Conservation (phyloP, 805 yeast species). For the Saturnispora silvae region DNA sequence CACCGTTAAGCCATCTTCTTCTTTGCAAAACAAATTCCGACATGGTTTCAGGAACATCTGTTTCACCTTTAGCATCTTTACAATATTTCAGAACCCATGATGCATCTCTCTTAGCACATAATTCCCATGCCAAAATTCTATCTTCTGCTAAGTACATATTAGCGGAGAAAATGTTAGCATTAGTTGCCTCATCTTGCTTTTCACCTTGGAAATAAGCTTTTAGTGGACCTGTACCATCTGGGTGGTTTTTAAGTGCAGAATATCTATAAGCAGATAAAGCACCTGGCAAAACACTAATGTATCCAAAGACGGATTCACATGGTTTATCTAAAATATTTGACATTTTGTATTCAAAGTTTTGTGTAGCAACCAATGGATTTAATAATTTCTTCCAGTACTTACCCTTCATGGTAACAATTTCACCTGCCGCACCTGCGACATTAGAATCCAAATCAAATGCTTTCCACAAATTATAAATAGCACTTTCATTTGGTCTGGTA, state of each 20-base stretch:
- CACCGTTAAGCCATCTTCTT: constrained; percentile 97
- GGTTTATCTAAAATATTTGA: constrained; percentile 96
- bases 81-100: constrained; percentile 90
- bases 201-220: constrained; percentile 88
- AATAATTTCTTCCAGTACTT: constrained; percentile 69
- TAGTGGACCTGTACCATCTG: constrained; percentile 88
- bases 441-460: constrained; percentile 93
- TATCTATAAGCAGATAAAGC: constrained; percentile 92
- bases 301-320: constrained; percentile 84
- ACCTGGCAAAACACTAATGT: constrained; percentile 89
- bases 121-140: constrained; percentile 92
- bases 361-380: constrained; percentile 92
- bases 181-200: constrained; percentile 23
- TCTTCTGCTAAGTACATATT: constrained; percentile 97
- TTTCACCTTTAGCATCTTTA: constrained; percentile 87
- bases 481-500: constrained; percentile 81
- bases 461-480: constrained; percentile 92
- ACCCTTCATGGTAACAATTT: constrained; percentile 91
- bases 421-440: constrained; percentile 99
- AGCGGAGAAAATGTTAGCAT: constrained; percentile 76
- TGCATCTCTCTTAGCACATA: constrained; percentile 73
- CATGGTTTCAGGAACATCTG: constrained; percentile 91
- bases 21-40: constrained; percentile 95
- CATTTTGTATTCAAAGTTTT: constrained; percentile 92
- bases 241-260: constrained; percentile 73